Evolutionary conservation across 139 green algal species (phyloP), one percentile per base, ranked within the genome.

Genomic region (Ostreobium quekettii): DNA sequence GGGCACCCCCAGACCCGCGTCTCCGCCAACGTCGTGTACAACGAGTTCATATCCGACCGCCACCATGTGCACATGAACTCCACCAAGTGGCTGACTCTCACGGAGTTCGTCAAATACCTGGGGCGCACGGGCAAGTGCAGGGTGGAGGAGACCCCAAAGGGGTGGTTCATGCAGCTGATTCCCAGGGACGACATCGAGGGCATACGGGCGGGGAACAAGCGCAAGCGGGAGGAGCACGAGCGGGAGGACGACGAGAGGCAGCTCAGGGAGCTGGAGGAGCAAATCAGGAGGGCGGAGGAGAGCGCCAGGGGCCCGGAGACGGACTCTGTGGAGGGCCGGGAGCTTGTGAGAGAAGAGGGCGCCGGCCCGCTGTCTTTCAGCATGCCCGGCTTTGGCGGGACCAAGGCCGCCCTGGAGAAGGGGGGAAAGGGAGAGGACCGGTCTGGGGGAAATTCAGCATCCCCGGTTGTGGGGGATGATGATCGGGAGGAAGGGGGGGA

Each of bases 61-160:
- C 38, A 96, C 69, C 93, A 99, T 76, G 48, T 98, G 0, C 93
- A 98, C 84, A 99, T 99, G 93, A 99, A 99, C 80, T 76, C 83
- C 58, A 99, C 93, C 0, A 81, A 85, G 58, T 99, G 92, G 92
- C 74, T 87, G 6, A 95, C 88, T n/a, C 77, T 96, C 32, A 92
- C 86, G 15, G 89, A 92, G 35, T 95, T 95, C 67, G 81, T 95
- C 3, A 84, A 92, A 73, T 82, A 92, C 71, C 77, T 96, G 49
- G 75, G 76, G 8, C 71, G 67, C 26, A 66, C 79, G 76, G 88
- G 89, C 24, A 75, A 86, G 58, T 96, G 89, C 81, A 91, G 90
- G 60, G 90, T 98, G 68, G 93, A 99, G 2, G 86, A 98, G 48
- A 96, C 88, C 26, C 75, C 82, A 8, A 95, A 95, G 74, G 93